Percentiles rank a stretch among this genome's conserved stretches.
Conservation (phyloP, 202 grass and related monocot genomes). For the Zizania palustris region DNA sequence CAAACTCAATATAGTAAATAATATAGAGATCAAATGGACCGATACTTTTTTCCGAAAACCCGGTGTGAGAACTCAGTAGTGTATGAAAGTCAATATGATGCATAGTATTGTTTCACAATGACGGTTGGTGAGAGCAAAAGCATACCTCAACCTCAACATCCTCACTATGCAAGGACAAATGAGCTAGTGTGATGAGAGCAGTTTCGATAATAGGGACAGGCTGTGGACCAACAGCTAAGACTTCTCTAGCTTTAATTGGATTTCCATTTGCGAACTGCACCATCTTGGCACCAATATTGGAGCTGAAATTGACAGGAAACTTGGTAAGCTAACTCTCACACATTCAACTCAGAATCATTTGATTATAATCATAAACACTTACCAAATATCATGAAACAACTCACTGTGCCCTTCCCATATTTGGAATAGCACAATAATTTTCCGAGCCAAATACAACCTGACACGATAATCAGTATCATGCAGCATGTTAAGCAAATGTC, state of each 20-base stretch:
- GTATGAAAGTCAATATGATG: slow-evolving; percentile 1
- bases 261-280: slow-evolving; percentile 61
- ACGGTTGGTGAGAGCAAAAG: slow-evolving; percentile 29
- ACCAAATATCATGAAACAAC: slow-evolving; percentile 92
- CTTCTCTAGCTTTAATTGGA: slow-evolving; percentile 68
- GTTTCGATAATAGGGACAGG: slow-evolving; percentile 66
- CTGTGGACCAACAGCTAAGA: slow-evolving; percentile 64
- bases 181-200: slow-evolving; percentile 74
- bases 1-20: slow-evolving; percentile 3
- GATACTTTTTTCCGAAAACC: slow-evolving; percentile 21
- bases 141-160: slow-evolving; percentile 90
- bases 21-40: not conserved
- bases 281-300: slow-evolving; percentile 79
- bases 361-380: slow-evolving; percentile 28
- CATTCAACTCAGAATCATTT: not conserved
- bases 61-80: not conserved
- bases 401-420: slow-evolving; percentile 94
- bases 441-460: slow-evolving; percentile 80
- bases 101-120: slow-evolving; percentile 32
- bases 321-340: slow-evolving; percentile 24
- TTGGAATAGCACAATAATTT: slow-evolving; percentile 81
- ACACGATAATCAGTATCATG: slow-evolving; percentile 95
- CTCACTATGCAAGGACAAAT: slow-evolving; percentile 81
- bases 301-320: slow-evolving; percentile 57
- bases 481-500: slow-evolving; percentile 81